A percentile compares a stretch with the other conserved stretches of the same genome.
Conservation (phyloP, 768 basidiomycete genomes). For the Lactarius evosmus region DNA sequence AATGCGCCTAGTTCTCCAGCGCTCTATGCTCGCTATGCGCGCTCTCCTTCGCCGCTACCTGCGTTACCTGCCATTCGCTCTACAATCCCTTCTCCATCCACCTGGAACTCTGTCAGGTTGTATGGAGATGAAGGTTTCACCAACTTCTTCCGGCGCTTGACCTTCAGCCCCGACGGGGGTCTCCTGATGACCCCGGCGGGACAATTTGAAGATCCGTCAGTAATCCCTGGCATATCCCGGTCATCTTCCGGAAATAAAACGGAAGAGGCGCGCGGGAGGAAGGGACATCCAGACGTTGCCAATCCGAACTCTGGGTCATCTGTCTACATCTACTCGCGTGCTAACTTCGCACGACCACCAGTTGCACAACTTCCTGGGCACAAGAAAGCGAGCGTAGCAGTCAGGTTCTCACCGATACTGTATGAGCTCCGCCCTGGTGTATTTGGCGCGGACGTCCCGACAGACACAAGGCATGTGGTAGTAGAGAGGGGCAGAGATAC, state of each 20-base stretch:
- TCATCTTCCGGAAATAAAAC: conserved; percentile 37
- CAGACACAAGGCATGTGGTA: conserved; percentile 53
- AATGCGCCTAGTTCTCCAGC: conserved; percentile 74
- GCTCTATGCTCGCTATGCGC: conserved; percentile 59
- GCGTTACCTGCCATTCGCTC: conserved; percentile 91
- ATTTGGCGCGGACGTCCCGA: conserved; percentile 33
- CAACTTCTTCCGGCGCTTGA: conserved; percentile 91
- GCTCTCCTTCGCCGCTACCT: conserved; percentile 87
- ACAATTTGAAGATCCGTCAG: conserved; percentile 91
- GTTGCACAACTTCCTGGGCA: conserved; percentile 95
- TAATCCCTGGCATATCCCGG: conserved; percentile 39
- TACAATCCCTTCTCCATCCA: conserved; percentile 45
- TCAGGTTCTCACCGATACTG: conserved; percentile 88
- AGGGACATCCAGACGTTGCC: conserved; percentile 46
- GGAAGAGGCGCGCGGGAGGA: conserved; percentile 49
- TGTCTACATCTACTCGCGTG: conserved; percentile 94
- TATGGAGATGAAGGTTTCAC: conserved; percentile 96
- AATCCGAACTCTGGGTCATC: conserved; percentile 47
- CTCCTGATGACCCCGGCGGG: conserved; percentile 94
- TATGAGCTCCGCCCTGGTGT: conserved; percentile 82
- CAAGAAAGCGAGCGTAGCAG: conserved; percentile 92
- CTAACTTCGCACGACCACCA: conserved; percentile 89
- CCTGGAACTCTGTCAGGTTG: conserved; percentile 70
- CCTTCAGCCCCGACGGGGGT: conserved; percentile 93
- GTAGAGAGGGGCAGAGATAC: conserved; percentile 67